A percentile compares a stretch with the other conserved stretches of the same genome.
Evolutionary conservation across 2,329 filamentous ascomycete genomes (phyloP).

Genomic region (Aureobasidium sp.): DNA sequence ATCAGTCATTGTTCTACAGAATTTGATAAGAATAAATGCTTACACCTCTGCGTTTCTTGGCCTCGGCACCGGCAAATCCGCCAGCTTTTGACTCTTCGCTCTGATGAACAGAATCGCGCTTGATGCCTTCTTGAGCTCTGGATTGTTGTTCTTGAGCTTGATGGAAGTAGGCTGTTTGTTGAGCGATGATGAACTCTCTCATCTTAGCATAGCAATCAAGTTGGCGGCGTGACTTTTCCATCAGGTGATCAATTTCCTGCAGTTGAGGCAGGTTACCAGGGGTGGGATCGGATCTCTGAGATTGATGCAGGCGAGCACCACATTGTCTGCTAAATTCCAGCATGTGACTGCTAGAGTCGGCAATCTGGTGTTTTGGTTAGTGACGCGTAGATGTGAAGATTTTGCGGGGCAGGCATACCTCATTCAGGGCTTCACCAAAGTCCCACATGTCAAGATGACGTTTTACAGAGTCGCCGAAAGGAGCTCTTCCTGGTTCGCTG

Average conservation of each 20-base stretch:
- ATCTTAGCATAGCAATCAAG: slow-evolving; percentile 47
- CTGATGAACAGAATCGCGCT: slow-evolving; percentile 43
- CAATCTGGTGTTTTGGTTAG: slow-evolving; percentile 28
- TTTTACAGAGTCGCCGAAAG: slow-evolving; percentile 45
- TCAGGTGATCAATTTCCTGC: slow-evolving; percentile 44
- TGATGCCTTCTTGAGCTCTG: slow-evolving; percentile 38
- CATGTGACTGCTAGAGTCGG: slow-evolving; percentile 34
- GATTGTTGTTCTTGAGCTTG: slow-evolving; percentile 40
- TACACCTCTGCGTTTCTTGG: slow-evolving; percentile 88
- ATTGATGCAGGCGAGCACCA: slow-evolving; percentile 41
- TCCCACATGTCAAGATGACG: slow-evolving; percentile 56
- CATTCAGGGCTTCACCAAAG: slow-evolving; percentile 43
- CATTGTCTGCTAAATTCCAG: slow-evolving; percentile 43
- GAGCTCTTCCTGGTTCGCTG: slow-evolving; percentile 20
- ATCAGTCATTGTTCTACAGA: slow-evolving; percentile 18
- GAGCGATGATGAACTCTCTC: slow-evolving; percentile 50
- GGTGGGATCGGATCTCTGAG: slow-evolving; percentile 37
- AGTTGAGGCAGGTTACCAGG: slow-evolving; percentile 41
- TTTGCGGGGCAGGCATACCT: slow-evolving; percentile 28
- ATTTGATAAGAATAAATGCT: slow-evolving; percentile 34
- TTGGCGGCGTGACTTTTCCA: slow-evolving; percentile 36
- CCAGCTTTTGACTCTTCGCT: slow-evolving; percentile 49
- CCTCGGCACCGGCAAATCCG: slow-evolving; percentile 63
- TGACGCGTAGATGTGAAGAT: not conserved
- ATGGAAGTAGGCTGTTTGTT: slow-evolving; percentile 49